A percentile compares a stretch with the other conserved stretches of the same genome.
Conservation (phyloP, 2,329 filamentous ascomycete species). For the Xylaria sp. region DNA sequence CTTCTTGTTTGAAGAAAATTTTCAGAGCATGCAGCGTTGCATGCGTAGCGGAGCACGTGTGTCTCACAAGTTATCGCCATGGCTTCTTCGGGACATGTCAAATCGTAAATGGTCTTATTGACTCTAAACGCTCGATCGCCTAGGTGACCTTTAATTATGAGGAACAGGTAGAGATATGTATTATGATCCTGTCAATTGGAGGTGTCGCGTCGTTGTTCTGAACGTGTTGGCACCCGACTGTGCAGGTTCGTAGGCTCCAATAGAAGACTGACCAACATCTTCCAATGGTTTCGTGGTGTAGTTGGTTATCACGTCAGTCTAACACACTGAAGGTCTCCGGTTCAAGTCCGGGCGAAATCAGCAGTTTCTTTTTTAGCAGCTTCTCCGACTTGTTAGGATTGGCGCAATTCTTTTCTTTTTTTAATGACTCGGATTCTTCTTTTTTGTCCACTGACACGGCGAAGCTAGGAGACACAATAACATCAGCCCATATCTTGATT, state of each 20-base stretch:
- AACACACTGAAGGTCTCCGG: constrained; percentile 39
- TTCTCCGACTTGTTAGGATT: neutral
- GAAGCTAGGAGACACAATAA: neutral
- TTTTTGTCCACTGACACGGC: neutral
- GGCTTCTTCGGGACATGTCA: too few species aligned
- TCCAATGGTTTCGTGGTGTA: constrained; percentile 34
- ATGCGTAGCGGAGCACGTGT: neutral
- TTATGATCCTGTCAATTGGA: too few species aligned
- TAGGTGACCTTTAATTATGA: too few species aligned
- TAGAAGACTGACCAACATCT: neutral
- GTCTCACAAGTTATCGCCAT: too few species aligned
- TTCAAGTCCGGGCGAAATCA: constrained; percentile 34
- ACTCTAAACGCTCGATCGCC: too few species aligned
- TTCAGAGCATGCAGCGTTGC: neutral
- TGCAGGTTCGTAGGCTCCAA: neutral
- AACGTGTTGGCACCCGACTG: neutral
- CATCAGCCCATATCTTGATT: neutral
- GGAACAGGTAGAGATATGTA: too few species aligned
- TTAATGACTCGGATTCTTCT: neutral
- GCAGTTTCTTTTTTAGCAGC: neutral
- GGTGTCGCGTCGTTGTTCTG: neutral
- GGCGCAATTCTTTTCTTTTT: neutral
- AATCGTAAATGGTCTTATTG: too few species aligned
- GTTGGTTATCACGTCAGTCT: constrained; percentile 48
- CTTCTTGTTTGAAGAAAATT: neutral